Conservation (phyloP, 305 asterid genomes). For the Stenogyne calaminthoides region DNA sequence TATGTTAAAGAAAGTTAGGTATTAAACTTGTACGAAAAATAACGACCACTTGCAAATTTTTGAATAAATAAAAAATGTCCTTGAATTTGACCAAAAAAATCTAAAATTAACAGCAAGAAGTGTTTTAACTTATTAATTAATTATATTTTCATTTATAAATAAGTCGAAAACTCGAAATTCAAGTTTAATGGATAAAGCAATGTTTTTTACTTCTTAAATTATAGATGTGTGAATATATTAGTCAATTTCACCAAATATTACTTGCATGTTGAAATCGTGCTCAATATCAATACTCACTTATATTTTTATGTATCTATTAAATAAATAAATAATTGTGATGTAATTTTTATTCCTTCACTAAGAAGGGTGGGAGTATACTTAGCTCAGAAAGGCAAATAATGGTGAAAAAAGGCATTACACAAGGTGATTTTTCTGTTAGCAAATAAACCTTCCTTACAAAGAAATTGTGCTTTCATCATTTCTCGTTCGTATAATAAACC, state of each 20-base stretch:
- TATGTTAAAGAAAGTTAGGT: neutral
- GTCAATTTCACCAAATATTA: no score
- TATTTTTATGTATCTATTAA: no score
- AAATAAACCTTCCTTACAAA: conserved; percentile 11
- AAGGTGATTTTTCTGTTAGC: neutral
- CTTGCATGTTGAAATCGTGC: no score
- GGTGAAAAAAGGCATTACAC: neutral
- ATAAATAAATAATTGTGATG: no score
- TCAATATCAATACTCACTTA: no score
- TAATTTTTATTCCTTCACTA: neutral
- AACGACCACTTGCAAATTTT: neutral
- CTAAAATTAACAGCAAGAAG: neutral
- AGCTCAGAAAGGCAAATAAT: neutral
- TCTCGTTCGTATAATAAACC: neutral
- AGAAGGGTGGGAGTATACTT: neutral
- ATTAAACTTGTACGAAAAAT: neutral
- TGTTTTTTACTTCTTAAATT: neutral
- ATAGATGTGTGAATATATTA: no score
- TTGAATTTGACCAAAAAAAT: neutral
- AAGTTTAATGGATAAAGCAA: neutral
- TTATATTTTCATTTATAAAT: neutral
- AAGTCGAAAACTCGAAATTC: neutral
- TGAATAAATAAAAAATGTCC: neutral
- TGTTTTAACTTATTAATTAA: neutral
- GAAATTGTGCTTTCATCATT: conserved; percentile 6